Evolutionary conservation across 208 protist species (phyloP).

Genomic region (Leishmania lainsoni): DNA sequence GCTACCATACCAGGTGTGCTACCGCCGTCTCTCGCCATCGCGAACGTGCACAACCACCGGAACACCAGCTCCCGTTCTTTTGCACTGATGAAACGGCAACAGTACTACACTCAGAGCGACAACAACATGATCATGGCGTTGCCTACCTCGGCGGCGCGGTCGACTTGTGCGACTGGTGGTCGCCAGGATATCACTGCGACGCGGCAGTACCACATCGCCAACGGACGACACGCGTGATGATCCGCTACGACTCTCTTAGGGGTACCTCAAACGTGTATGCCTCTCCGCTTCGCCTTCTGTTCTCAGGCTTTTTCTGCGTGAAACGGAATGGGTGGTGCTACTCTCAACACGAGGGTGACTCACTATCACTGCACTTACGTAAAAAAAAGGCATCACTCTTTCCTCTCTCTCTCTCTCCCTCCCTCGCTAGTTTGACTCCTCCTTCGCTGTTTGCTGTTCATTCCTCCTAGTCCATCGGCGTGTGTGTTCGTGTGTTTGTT

Average conservation of each 20-base stretch:
- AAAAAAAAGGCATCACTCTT: not conserved
- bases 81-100: slow-evolving; percentile 77
- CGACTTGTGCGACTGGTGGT: not conserved
- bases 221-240: not conserved
- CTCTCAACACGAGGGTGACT: not conserved
- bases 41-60: slow-evolving; percentile 43
- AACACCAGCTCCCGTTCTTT: slow-evolving; percentile 60
- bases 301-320: not conserved
- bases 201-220: not conserved
- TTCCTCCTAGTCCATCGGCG: not conserved
- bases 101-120: slow-evolving; percentile 90
- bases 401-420: not conserved
- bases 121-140: slow-evolving; percentile 61
- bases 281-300: not conserved
- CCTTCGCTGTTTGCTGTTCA: not conserved
- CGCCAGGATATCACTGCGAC: not conserved
- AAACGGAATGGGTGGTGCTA: not conserved
- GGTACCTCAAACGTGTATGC: not conserved
- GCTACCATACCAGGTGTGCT: slow-evolving; percentile 43
- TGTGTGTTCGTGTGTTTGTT: not conserved
- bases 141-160: not conserved
- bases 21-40: slow-evolving; percentile 56
- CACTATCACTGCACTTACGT: not conserved
- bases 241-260: not conserved
- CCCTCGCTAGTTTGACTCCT: not conserved